phyloP scores from a whole-genome alignment of 2,329 filamentous ascomycete species.

The Cercospora zeae-maydis region DNA sequence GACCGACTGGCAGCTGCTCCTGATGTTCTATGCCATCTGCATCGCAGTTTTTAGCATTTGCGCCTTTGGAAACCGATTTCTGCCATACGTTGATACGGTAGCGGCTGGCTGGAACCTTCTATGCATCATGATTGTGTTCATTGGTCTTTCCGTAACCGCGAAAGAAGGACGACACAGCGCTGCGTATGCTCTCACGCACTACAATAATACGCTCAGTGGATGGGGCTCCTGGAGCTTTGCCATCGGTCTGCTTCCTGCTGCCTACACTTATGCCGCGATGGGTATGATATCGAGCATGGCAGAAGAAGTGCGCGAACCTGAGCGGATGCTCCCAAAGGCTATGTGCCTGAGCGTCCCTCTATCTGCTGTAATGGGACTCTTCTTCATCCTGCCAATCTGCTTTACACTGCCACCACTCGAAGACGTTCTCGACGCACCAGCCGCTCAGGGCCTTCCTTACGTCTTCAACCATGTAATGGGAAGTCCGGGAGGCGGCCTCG shows the following conservation, averaged over 20 bases:
- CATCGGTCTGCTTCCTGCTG: slow-evolving; percentile 56
- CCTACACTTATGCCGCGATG: slow-evolving; percentile 45
- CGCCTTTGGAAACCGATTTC: slow-evolving; percentile 62
- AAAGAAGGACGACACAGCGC: slow-evolving; percentile 52
- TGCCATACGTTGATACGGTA: slow-evolving; percentile 60
- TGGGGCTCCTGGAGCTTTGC: slow-evolving; percentile 61
- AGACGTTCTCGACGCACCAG: slow-evolving; percentile 46
- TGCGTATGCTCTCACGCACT: slow-evolving; percentile 53
- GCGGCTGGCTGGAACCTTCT: slow-evolving; percentile 53
- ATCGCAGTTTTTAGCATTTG: slow-evolving; percentile 63
- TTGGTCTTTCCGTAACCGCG: slow-evolving; percentile 55
- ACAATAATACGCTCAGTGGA: slow-evolving; percentile 54
- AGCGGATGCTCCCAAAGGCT: slow-evolving; percentile 52
- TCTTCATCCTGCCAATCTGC: slow-evolving; percentile 56
- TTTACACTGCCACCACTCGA: slow-evolving; percentile 48
- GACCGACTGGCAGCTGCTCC: slow-evolving; percentile 62
- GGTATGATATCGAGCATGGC: slow-evolving; percentile 63
- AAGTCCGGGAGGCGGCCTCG: slow-evolving; percentile 46
- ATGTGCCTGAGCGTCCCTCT: slow-evolving; percentile 53
- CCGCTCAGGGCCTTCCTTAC: slow-evolving; percentile 50
- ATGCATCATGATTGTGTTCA: slow-evolving; percentile 56
- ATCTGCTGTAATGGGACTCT: slow-evolving; percentile 52
- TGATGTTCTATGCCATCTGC: slow-evolving; percentile 68
- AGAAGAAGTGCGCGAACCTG: slow-evolving; percentile 55
- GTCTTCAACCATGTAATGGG: slow-evolving; percentile 52